phyloP scores from a whole-genome alignment of 2,329 filamentous ascomycete species.

The Ceratocystis papillata region DNA sequence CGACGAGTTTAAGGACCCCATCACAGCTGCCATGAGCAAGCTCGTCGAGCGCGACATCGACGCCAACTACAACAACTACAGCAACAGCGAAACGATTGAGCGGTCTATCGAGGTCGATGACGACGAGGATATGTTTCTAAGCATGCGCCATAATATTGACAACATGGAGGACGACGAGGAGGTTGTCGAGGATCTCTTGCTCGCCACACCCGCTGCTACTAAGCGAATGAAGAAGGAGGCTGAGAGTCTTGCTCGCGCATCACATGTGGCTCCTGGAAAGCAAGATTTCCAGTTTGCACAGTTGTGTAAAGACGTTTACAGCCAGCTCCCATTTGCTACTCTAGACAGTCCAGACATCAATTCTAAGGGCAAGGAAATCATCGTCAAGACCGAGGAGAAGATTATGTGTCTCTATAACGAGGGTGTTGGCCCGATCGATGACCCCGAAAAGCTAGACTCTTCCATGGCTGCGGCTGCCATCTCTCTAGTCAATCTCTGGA shows the following conservation, averaged over 20 bases:
- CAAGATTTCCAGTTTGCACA: slow-evolving; percentile 54
- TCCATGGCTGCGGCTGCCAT: slow-evolving; percentile 45
- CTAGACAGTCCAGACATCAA: slow-evolving; percentile 65
- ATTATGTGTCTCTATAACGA: slow-evolving; percentile 55
- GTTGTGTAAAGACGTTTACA: slow-evolving; percentile 61
- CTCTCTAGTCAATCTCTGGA: slow-evolving; percentile 47
- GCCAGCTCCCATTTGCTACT: slow-evolving; percentile 42
- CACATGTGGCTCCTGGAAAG: slow-evolving; percentile 33
- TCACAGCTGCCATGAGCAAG: slow-evolving; percentile 24
- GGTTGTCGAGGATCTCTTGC: slow-evolving; percentile 31
- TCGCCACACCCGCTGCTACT: slow-evolving; percentile 45
- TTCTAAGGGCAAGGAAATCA: slow-evolving; percentile 62
- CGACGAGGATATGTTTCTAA: slow-evolving; percentile 41
- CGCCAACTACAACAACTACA: slow-evolving; percentile 19
- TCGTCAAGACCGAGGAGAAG: slow-evolving; percentile 64
- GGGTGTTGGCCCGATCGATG: slow-evolving; percentile 46
- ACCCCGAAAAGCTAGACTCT: slow-evolving; percentile 46
- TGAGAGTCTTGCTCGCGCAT: slow-evolving; percentile 44
- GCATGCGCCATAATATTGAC: slow-evolving; percentile 37
- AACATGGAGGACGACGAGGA: slow-evolving; percentile 32
- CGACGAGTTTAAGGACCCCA: slow-evolving; percentile 34
- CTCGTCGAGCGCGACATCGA: slow-evolving; percentile 25
- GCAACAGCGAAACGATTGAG: slow-evolving; percentile 12
- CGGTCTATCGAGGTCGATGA: slow-evolving; percentile 33
- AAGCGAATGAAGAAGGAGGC: slow-evolving; percentile 45